Evolutionary conservation across 2,329 filamentous ascomycete species (phyloP).

Genomic region (Tolypocladium nubicola): DNA sequence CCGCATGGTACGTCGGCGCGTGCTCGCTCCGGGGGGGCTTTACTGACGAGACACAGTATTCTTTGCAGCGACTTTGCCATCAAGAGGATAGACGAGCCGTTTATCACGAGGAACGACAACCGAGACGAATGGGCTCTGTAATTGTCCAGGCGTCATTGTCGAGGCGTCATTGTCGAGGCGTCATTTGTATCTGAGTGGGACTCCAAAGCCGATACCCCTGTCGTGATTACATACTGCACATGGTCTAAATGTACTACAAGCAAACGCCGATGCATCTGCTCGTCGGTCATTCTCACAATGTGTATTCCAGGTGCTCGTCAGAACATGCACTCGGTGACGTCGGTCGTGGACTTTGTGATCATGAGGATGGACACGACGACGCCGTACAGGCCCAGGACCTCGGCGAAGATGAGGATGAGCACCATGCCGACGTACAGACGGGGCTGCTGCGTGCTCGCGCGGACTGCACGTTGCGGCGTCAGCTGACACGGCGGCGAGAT

Average conservation of each 20-base stretch:
- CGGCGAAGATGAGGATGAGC: constrained; percentile 36
- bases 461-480: constrained; percentile 16
- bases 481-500: not conserved
- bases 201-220: not conserved
- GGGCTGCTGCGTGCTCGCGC: constrained; percentile 35
- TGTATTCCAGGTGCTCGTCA: constrained; percentile 5
- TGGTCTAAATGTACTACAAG: not conserved
- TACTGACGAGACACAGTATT: constrained; percentile 45
- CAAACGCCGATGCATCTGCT: not conserved
- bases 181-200: not conserved
- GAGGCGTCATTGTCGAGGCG: not conserved
- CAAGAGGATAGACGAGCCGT: constrained; percentile 87
- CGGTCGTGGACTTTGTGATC: constrained; percentile 29
- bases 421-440: constrained; percentile 36
- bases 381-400: constrained; percentile 34
- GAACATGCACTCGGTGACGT: constrained; percentile 26
- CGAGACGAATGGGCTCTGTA: constrained; percentile 68
- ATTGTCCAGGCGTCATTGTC: not conserved
- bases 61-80: constrained; percentile 93
- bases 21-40: not conserved
- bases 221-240: not conserved
- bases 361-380: constrained; percentile 38
- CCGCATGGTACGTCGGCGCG: constrained; percentile 57
- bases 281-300: not conserved
- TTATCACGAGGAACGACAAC: constrained; percentile 65